phyloP scores from a whole-genome alignment of 345 rosid genomes.

The Rhizophora apiculata region DNA sequence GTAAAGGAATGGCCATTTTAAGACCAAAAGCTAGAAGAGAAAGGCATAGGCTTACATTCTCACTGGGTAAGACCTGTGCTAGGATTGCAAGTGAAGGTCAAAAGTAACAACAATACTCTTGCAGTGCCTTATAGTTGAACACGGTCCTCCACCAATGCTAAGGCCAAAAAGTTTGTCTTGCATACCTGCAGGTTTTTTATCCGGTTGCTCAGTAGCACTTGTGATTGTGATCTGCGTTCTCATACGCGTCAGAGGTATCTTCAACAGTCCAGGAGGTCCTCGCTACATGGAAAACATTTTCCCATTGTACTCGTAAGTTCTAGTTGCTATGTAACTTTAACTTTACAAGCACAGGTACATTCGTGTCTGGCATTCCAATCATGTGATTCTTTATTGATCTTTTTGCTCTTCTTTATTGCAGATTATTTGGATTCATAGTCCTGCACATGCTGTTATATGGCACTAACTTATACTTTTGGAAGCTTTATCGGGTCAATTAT shows the following conservation, averaged over 20 bases:
- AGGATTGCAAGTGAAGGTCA: too few relatives aligned
- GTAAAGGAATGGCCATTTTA: conserved; percentile 57
- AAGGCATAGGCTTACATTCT: conserved; percentile 62
- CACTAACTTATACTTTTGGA: conserved; percentile 67
- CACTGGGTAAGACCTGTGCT: conserved; percentile 42
- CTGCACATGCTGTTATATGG: conserved; percentile 68
- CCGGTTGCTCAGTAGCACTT: conserved; percentile 66
- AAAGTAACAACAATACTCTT: too few relatives aligned
- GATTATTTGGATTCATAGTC: conserved; percentile 61
- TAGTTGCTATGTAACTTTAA: too few relatives aligned
- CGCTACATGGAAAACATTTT: conserved; percentile 72
- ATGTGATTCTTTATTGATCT: not conserved
- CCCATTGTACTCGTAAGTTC: conserved; percentile 65
- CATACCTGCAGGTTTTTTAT: conserved; percentile 47
- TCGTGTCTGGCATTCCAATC: too few relatives aligned
- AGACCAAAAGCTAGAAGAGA: conserved; percentile 58
- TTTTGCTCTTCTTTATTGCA: conserved; percentile 23
- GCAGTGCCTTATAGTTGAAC: too few relatives aligned
- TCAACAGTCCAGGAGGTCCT: conserved; percentile 40
- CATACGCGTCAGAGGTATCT: conserved; percentile 49
- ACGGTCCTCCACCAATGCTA: too few relatives aligned
- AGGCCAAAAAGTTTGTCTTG: not conserved
- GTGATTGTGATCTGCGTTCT: conserved; percentile 43
- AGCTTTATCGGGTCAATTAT: conserved; percentile 56
- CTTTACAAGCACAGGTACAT: too few relatives aligned